Base-by-base conservation (phyloP, 345 rosid species). In the Citropsis articulata region DNA sequence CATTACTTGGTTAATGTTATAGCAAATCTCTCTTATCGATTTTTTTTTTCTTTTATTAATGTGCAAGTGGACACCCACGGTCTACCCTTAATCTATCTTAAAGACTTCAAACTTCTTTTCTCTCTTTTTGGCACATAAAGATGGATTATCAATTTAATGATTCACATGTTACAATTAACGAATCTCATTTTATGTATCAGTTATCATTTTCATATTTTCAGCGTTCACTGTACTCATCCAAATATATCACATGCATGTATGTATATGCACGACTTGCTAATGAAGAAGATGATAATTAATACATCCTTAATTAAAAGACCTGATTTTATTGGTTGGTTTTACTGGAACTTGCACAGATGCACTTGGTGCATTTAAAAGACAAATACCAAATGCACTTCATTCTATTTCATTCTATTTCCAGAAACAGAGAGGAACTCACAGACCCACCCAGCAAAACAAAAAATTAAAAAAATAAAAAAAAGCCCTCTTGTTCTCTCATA, bases 361-460 rank as follows among this genome's bases (percentile, higher is more conserved):
- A 18, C 57, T 53, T 53, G 22, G 21, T 53, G 22, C 5, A 19
- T 53, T 16, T 53, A 4, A 53, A 53, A 53, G 18, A 16, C 7
- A 53, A 16, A 18, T 53, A 53, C 22, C 18, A 65, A 65, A 31
- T 33, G n/a, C n/a, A n/a, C n/a, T n/a, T n/a, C n/a, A n/a, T n/a
- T n/a, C n/a, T n/a, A n/a, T n/a, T n/a, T n/a, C n/a, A n/a, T n/a
- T n/a, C 63, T 71, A 79, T 57, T 73, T 79, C 77, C 81, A 78
- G 87, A 69, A 84, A 82, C 80, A 50, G 40, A 77, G 72, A 78
- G 48, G 72, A 25, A 67, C 40, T 27, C 66, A 9, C 12, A 33
- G 62, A 12, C 77, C 63, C 24, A 35, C 75, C 63, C 24, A 35
- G 40, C 60, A 72, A 50, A 53, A 72, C 36, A 66, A 28, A 24